These are phyloP conservation scores for Mitragyna speciosa DNA, from an alignment of 257 asterid species.

Conservation along the genomic window DNA sequence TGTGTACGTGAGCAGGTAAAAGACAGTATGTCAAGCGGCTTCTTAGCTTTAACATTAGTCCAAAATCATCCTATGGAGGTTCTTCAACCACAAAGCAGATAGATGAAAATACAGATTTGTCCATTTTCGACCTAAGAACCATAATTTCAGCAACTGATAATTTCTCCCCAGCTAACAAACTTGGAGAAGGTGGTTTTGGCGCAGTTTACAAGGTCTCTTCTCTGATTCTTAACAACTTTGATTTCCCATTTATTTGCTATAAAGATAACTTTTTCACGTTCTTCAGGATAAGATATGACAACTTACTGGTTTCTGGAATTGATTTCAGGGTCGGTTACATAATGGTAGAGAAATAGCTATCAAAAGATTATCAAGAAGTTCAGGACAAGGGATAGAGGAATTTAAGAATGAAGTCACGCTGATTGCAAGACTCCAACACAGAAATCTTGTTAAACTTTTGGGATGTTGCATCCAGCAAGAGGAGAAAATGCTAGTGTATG, in stretches of 20 bases:
- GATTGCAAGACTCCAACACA: neutral
- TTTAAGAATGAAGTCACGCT: neutral
- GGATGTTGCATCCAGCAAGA: neutral
- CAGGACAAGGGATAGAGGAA: neutral
- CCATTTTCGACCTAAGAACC: slow-evolving; percentile 25
- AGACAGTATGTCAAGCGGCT: neutral
- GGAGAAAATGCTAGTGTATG: slow-evolving; percentile 12
- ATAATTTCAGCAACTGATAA: slow-evolving; percentile 26
- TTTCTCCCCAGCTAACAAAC: slow-evolving; percentile 28
- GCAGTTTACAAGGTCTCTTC: slow-evolving; percentile 36
- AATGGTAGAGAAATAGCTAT: neutral
- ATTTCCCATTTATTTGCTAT: neutral
- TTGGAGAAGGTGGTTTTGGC: slow-evolving; percentile 41
- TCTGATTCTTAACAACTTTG: too few relatives aligned
- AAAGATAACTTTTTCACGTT: too few relatives aligned
- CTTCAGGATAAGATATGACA: neutral
- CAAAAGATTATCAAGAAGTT: neutral
- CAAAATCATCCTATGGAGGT: slow-evolving; percentile 16
- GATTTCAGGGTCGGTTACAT: neutral
- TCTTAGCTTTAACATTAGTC: slow-evolving; percentile 4
- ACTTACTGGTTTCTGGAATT: neutral
- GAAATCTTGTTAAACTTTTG: neutral
- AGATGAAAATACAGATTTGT: slow-evolving; percentile 21
- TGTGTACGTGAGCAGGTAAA: slow-evolving; percentile 9
- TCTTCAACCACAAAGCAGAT: slow-evolving; percentile 15